phyloP scores from a whole-genome alignment of 1,284 basidiomycete species.

The Exobasidium cylindrosporum region DNA sequence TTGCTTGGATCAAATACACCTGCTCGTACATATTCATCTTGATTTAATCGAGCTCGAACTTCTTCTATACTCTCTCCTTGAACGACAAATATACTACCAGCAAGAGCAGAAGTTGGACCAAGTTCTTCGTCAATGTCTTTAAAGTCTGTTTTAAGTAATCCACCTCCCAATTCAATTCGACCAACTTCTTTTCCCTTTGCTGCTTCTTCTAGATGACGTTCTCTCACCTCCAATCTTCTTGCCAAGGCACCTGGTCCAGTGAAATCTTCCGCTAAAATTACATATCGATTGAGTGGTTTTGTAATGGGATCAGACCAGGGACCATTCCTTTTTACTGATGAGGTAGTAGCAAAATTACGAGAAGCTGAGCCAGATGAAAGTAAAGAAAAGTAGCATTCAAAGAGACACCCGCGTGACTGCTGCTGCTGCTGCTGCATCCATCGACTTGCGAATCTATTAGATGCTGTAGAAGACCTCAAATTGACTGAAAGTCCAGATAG shows the following conservation, averaged over 20 bases:
- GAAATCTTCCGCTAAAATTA: slow-evolving; percentile 35
- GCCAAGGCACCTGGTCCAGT: slow-evolving; percentile 29
- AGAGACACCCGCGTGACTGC: no score
- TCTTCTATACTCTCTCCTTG: slow-evolving; percentile 34
- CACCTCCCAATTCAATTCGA: slow-evolving; percentile 37
- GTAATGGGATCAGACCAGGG: not conserved
- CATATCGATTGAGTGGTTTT: slow-evolving; percentile 15
- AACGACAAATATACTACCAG: slow-evolving; percentile 33
- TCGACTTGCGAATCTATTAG: no score
- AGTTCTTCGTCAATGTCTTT: slow-evolving; percentile 26
- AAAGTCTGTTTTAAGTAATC: slow-evolving; percentile 33
- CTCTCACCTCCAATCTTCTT: slow-evolving; percentile 36
- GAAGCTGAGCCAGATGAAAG: no score
- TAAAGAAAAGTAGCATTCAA: no score
- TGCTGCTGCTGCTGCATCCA: no score
- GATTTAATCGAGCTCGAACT: slow-evolving; percentile 24
- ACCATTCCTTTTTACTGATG: not conserved
- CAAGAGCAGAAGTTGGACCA: slow-evolving; percentile 28
- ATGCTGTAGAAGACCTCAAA: no score
- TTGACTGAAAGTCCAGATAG: no score
- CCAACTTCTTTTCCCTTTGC: slow-evolving; percentile 31
- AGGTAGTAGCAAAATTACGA: not conserved
- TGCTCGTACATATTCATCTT: slow-evolving; percentile 36
- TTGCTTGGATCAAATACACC: slow-evolving; percentile 31
- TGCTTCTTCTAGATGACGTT: slow-evolving; percentile 35